These are phyloP conservation scores for Naematelia aurantialba DNA, from an alignment of 768 basidiomycete species.

Conservation along the genomic window DNA sequence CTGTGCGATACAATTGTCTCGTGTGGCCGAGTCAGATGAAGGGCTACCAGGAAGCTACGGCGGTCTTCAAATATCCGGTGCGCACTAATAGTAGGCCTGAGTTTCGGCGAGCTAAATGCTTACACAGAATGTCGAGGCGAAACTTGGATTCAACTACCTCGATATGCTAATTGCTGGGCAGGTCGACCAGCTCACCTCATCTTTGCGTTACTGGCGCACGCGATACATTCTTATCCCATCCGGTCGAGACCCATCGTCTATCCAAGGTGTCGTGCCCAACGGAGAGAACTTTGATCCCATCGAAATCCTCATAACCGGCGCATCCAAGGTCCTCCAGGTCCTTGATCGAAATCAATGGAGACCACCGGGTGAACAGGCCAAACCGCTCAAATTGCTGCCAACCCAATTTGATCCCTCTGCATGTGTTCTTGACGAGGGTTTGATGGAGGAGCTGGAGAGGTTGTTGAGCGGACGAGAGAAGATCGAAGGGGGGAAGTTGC, in stretches of 20 bases:
- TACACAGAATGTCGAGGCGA: constrained; percentile 42
- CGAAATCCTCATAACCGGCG: constrained; percentile 81
- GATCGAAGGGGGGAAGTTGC: constrained; percentile 18
- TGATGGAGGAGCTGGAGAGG: constrained; percentile 76
- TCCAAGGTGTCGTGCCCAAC: constrained; percentile 50
- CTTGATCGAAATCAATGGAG: constrained; percentile 83
- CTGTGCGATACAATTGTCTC: constrained; percentile 76
- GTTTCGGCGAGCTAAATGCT: constrained; percentile 12
- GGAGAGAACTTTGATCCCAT: constrained; percentile 67
- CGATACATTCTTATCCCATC: constrained; percentile 90
- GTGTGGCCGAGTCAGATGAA: constrained; percentile 90
- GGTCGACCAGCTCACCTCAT: constrained; percentile 55
- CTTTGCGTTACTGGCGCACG: constrained; percentile 87
- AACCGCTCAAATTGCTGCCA: constrained; percentile 70
- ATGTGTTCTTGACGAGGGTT: constrained; percentile 70
- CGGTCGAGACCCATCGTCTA: constrained; percentile 58
- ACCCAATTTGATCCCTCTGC: constrained; percentile 79
- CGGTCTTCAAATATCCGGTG: constrained; percentile 69
- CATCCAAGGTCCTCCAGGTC: constrained; percentile 83
- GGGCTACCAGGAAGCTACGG: constrained; percentile 75
- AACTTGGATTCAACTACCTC: constrained; percentile 47
- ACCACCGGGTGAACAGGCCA: constrained; percentile 55
- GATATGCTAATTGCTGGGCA: constrained; percentile 49
- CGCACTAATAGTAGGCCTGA: too few relatives aligned
- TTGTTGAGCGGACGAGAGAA: constrained; percentile 56